phyloP scores from a whole-genome alignment of 176 grass and related monocot species.

The Cymbopogon citratus region DNA sequence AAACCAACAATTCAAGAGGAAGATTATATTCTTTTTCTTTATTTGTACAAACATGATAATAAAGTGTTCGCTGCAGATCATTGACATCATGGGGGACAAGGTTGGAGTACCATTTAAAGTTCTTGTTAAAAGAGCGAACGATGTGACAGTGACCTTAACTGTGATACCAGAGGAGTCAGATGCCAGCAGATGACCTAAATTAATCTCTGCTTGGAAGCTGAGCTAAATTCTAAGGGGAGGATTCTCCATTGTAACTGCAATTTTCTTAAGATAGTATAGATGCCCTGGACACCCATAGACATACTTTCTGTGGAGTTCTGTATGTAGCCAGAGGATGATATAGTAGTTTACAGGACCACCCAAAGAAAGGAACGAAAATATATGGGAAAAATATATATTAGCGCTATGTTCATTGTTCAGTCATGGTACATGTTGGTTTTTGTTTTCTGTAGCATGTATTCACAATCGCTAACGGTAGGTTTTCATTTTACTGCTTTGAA shows the following conservation, averaged over 20 bases:
- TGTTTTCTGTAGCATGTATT: background rate
- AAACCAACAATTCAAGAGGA: background rate
- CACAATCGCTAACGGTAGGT: background rate
- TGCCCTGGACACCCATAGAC: background rate
- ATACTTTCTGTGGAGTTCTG: slow-evolving; percentile 18
- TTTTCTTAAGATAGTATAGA: background rate
- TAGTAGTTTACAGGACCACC: background rate
- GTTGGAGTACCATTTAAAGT: slow-evolving; percentile 57
- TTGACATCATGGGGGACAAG: slow-evolving; percentile 69
- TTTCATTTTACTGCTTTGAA: background rate
- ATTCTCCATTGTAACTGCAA: slow-evolving; percentile 16
- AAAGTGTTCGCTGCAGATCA: slow-evolving; percentile 47
- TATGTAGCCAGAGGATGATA: background rate
- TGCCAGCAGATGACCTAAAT: slow-evolving; percentile 36
- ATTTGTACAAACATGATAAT: slow-evolving; percentile 24
- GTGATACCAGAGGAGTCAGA: slow-evolving; percentile 71
- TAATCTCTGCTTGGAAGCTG: slow-evolving; percentile 20
- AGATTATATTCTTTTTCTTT: slow-evolving; percentile 10
- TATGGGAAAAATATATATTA: background rate
- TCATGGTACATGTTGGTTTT: background rate
- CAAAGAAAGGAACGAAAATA: background rate
- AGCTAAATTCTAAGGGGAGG: background rate
- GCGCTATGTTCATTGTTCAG: slow-evolving; percentile 1
- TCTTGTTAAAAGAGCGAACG: slow-evolving; percentile 43
- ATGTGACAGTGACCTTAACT: slow-evolving; percentile 42